phyloP scores from a whole-genome alignment of 768 basidiomycete species.

The Candolleomyces eurysporus region DNA sequence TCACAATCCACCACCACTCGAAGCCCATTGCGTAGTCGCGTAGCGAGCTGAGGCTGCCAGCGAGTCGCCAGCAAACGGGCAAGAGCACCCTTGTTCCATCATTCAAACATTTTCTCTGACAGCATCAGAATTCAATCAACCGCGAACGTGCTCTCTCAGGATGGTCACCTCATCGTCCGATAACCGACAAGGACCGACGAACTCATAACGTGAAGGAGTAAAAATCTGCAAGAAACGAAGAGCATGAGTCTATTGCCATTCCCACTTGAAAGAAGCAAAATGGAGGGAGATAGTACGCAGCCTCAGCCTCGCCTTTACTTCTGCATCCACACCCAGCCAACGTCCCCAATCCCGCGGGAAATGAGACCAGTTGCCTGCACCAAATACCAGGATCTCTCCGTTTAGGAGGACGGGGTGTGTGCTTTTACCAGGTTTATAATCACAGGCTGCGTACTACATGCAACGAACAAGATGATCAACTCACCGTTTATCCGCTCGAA shows the following conservation, averaged over 20 bases:
- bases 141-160: no score
- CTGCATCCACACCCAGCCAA: constrained; percentile 70
- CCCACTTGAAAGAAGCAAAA: not conserved
- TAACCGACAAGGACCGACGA: not conserved
- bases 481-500: no score
- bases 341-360: constrained; percentile 20
- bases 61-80: no score
- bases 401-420: constrained; percentile 60
- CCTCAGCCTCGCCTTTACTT: constrained; percentile 91
- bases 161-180: no score
- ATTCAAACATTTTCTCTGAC: no score
- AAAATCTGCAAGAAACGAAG: not conserved
- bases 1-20: no score
- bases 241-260: not conserved
- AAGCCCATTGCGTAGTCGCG: no score
- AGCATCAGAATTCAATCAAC: no score
- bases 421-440: constrained; percentile 89
- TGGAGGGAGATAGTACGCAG: constrained; percentile 13
- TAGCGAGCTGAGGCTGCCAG: no score
- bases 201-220: not conserved
- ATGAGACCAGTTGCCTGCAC: constrained; percentile 24
- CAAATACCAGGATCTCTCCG: constrained; percentile 30
- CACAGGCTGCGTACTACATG: constrained; percentile 43
- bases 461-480: constrained; percentile 14
- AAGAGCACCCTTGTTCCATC: no score